Base-by-base conservation (phyloP, 1,284 basidiomycete genomes). In the Pholiota adiposa region DNA sequence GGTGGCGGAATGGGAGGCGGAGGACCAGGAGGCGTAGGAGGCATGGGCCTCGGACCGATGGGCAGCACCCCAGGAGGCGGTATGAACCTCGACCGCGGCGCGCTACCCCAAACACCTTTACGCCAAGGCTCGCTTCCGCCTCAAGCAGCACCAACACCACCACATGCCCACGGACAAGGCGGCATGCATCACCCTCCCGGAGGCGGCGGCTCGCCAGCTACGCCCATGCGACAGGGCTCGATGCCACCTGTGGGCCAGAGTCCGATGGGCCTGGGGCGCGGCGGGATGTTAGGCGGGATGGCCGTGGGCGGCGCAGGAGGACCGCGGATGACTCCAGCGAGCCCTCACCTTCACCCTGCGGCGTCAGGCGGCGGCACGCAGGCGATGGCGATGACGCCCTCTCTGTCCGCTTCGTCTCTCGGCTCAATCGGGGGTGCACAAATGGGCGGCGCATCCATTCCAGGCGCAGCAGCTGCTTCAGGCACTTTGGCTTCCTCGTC, bases 121-220 rank as follows among this genome's bases (percentile, higher is more conserved):
- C 62, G 67, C 14, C 67, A 67, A 48, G 67, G 67, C 23, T 69
- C 67, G 14, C 50, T 65, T 29, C 67, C 65, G 1, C 67, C 67
- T 7, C 57, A 64, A 31, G 49, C 57, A 29, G 63, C 58, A 1
- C 56, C 65, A 6, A 61, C 63, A 8, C 52, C 59, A 9, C 58
- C 56, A 9, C 62, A 56, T 19, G 34, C 62, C 40, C 25, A 31
- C 33, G 41, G 21, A 23, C 51, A 43, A 5, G 7, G n/a, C 31
- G 14, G 29, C 29, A 31, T 31, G 29, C 29, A 31, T 31, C 29
- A 31, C 11, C 4, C 36, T 9, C 9, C 36, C 6, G 36, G 36
- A 11, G 43, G 33, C 31, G 14, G 23, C 25, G 51, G 29, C 16
- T 36, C 23, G n/a, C 41, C 54, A 33, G 40, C 38, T 8, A 51